Conservation (phyloP, 23 red algal genomes). For the Rhodosorus marinus region DNA sequence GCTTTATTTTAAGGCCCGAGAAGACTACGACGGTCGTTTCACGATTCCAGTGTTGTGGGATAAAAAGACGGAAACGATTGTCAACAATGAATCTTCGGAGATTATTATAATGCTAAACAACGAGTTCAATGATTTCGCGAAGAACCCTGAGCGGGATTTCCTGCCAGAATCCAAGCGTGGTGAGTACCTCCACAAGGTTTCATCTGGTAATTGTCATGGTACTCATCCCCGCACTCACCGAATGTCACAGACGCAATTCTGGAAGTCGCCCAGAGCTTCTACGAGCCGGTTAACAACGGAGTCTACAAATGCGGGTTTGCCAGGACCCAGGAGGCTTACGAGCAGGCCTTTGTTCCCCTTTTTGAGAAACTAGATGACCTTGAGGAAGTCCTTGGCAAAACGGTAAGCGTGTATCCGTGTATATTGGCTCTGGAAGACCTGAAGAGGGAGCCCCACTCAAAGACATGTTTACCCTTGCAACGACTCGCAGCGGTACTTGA, state of each 20-base stretch:
- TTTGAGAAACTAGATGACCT: conserved; percentile 55
- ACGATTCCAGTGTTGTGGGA: conserved; percentile 89
- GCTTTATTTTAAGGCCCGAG: conserved; percentile 57
- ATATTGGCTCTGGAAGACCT: no score
- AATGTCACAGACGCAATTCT: no score
- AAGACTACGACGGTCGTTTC: conserved; percentile 61
- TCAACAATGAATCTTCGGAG: conserved; percentile 71
- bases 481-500: no score
- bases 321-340: conserved; percentile 63
- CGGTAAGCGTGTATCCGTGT: conserved; percentile 27
- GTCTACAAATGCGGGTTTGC: conserved; percentile 86
- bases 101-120: conserved; percentile 76
- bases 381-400: conserved; percentile 24
- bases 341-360: conserved; percentile 32
- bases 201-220: no score
- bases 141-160: conserved; percentile 36
- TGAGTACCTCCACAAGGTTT: background rate
- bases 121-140: conserved; percentile 47
- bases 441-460: no score
- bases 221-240: no score
- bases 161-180: no score
- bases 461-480: no score
- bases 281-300: conserved; percentile 70
- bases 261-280: conserved; percentile 42
- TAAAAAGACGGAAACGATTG: conserved; percentile 53